A percentile compares a stretch with the other conserved stretches of the same genome.
phyloP scores from a whole-genome alignment of 495 filamentous ascomycete genomes.

The Hypoxylon fuscum region DNA sequence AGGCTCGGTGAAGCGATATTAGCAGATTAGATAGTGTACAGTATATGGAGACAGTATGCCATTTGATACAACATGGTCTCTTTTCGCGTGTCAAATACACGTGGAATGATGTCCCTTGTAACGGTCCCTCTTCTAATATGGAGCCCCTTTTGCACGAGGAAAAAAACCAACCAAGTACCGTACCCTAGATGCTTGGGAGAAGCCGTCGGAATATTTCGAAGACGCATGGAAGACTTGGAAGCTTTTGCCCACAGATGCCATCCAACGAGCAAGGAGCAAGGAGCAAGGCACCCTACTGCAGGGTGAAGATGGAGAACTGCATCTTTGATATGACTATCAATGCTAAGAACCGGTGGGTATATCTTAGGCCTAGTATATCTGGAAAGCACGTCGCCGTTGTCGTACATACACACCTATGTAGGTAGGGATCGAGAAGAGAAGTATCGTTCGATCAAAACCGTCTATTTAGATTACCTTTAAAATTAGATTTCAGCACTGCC shows the following conservation, averaged over 20 bases:
- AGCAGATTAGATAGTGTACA: neutral
- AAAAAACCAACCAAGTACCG: constrained; percentile 4
- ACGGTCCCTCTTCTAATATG: constrained; percentile 4
- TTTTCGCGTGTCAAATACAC: constrained; percentile 24
- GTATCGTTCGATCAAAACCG: constrained; percentile 22
- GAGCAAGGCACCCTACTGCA: constrained; percentile 9
- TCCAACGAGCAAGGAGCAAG: constrained; percentile 12
- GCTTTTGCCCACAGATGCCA: constrained; percentile 10
- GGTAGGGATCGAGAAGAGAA: constrained; percentile 10
- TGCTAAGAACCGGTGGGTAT: constrained; percentile 18
- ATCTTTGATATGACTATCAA: constrained; percentile 23
- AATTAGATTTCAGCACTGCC: constrained; percentile 8
- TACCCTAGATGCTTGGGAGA: neutral
- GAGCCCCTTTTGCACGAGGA: too few relatives aligned
- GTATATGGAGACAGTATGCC: constrained; percentile 2
- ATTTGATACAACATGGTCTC: constrained; percentile 16
- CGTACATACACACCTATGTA: neutral
- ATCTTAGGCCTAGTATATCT: constrained; percentile 6
- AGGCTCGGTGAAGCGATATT: constrained; percentile 19
- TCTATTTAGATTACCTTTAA: constrained; percentile 18
- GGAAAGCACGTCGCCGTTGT: neutral
- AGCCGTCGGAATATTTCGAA: constrained; percentile 36
- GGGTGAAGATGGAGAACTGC: constrained; percentile 7
- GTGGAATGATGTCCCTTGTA: constrained; percentile 23
- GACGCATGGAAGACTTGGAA: constrained; percentile 38